A percentile compares a stretch with the other conserved stretches of the same genome.
These are phyloP conservation scores for Hypoxylon crocopeplum DNA, from an alignment of 495 filamentous ascomycete genomes.

Conservation along the genomic window DNA sequence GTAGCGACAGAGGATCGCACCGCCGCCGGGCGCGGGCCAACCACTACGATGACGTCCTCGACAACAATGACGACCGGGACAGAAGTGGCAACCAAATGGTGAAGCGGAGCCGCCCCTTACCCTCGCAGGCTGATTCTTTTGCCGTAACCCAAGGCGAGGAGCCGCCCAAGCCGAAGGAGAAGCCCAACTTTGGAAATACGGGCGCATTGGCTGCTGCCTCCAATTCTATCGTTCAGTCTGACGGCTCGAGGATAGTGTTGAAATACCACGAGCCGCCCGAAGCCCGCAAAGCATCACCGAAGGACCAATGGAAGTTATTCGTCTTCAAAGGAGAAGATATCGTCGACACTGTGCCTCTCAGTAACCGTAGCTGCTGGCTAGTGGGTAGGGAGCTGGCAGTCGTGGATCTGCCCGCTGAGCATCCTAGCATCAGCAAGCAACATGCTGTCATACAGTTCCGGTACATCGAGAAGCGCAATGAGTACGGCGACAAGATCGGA, in stretches of 20 bases:
- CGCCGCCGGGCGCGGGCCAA: constrained; percentile 27
- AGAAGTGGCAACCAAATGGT: constrained; percentile 34
- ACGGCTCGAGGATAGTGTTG: constrained; percentile 72
- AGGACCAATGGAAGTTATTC: constrained; percentile 86
- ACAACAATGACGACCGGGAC: constrained; percentile 29
- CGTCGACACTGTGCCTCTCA: constrained; percentile 79
- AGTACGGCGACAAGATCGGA: constrained; percentile 81
- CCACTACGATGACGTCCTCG: too few species aligned
- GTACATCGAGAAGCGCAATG: constrained; percentile 79
- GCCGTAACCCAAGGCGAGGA: constrained; percentile 58
- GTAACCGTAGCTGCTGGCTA: constrained; percentile 84
- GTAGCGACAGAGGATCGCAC: constrained; percentile 14
- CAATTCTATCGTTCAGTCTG: constrained; percentile 76
- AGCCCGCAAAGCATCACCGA: constrained; percentile 82
- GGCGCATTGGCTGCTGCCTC: constrained; percentile 87
- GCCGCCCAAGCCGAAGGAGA: constrained; percentile 73
- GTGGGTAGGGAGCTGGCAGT: constrained; percentile 80
- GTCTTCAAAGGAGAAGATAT: constrained; percentile 87
- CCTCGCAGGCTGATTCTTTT: constrained; percentile 75
- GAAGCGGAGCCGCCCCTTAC: constrained; percentile 63
- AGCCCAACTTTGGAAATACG: constrained; percentile 82
- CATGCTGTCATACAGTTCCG: constrained; percentile 96
- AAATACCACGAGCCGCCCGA: constrained; percentile 98
- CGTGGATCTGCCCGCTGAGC: constrained; percentile 83
- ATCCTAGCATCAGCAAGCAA: constrained; percentile 92